These are phyloP conservation scores for Septoria petroselini DNA, from an alignment of 2,329 filamentous ascomycete species.

Conservation along the genomic window DNA sequence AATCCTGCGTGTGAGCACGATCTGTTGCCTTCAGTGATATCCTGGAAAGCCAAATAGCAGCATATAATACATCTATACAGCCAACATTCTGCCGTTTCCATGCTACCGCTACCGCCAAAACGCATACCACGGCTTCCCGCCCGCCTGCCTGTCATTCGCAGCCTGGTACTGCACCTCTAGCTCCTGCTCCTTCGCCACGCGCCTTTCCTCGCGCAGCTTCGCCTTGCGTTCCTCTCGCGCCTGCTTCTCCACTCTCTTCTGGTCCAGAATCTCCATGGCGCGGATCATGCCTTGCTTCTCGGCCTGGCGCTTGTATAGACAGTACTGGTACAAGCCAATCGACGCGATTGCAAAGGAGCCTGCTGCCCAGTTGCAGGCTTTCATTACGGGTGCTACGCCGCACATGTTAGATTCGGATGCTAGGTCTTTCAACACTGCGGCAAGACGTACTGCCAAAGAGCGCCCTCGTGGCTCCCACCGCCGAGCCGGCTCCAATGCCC, in stretches of 20 bases:
- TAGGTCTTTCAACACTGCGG: background rate
- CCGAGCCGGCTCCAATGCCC: slow-evolving; percentile 77
- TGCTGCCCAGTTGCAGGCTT: slow-evolving; percentile 81
- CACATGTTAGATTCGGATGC: slow-evolving; percentile 17
- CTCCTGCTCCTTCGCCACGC: slow-evolving; percentile 45
- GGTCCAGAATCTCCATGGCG: slow-evolving; percentile 76
- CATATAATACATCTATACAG: too few relatives aligned
- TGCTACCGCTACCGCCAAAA: slow-evolving; percentile 30
- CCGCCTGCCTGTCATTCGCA: slow-evolving; percentile 28
- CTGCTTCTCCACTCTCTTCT: slow-evolving; percentile 64
- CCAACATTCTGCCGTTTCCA: too few relatives aligned
- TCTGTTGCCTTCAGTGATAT: too few relatives aligned
- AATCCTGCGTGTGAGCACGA: too few relatives aligned
- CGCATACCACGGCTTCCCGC: slow-evolving; percentile 38
- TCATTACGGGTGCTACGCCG: slow-evolving; percentile 56
- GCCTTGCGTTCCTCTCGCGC: slow-evolving; percentile 48
- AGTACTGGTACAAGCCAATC: slow-evolving; percentile 78
- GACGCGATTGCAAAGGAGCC: slow-evolving; percentile 68
- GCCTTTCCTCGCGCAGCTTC: slow-evolving; percentile 39
- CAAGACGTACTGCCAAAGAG: slow-evolving; percentile 66
- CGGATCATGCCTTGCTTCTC: slow-evolving; percentile 82
- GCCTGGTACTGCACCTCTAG: slow-evolving; percentile 39
- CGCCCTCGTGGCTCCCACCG: slow-evolving; percentile 68
- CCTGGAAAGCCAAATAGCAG: too few relatives aligned
- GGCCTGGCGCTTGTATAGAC: slow-evolving; percentile 67